Evolutionary conservation across 2,329 filamentous ascomycete species (phyloP), one percentile per base, ranked within the genome.

Genomic region (Fusarium sp.): DNA sequence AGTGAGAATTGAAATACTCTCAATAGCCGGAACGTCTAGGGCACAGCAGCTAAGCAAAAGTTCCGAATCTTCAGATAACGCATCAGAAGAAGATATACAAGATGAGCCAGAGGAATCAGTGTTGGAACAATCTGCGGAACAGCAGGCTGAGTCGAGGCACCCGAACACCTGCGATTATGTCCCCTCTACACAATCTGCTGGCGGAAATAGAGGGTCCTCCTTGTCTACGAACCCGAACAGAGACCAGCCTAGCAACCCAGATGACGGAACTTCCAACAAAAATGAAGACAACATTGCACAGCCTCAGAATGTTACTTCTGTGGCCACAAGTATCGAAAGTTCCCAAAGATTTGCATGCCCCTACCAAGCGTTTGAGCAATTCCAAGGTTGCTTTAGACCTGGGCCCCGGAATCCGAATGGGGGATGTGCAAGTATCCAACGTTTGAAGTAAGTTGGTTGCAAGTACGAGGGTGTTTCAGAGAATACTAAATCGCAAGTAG

Each of bases 341-440:
- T 10, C 29, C 4, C 18, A 9, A 13, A 31, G 45, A 22, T 47
- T 47, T n/a, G 45, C 45, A 3, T 47, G 45, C 7, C 45, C 45
- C 7, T 47, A 47, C n/a, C 29, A 47, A 33, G 62, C 35, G 1
- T 60, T 53, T 35, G 62, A 65, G 33, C 36, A 45, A 17, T 55
- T 27, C 10, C 62, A 55, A 25, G n/a, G 20, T 13, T 65, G 62
- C 41, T 65, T 65, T 22, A 46, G 29, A 25, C 62, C 56, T 38
- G 47, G 45, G 13, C 49, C 49, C 15, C 62, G 55, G 13, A 65
- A 60, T 49, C 62, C 47, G 4, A 46, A 42, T 20, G 62, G 55
- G 27, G 62, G 62, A 38, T 65, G 62, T 44, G 49, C 55, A 12
- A 35, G 41, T 13, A 60, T 65, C 18, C 41, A 42, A n/a, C 42